A percentile compares a stretch with the other conserved stretches of the same genome.
These are phyloP conservation scores for Globisporangium cystogenes DNA, from an alignment of 352 stramenopile species.

Conservation along the genomic window DNA sequence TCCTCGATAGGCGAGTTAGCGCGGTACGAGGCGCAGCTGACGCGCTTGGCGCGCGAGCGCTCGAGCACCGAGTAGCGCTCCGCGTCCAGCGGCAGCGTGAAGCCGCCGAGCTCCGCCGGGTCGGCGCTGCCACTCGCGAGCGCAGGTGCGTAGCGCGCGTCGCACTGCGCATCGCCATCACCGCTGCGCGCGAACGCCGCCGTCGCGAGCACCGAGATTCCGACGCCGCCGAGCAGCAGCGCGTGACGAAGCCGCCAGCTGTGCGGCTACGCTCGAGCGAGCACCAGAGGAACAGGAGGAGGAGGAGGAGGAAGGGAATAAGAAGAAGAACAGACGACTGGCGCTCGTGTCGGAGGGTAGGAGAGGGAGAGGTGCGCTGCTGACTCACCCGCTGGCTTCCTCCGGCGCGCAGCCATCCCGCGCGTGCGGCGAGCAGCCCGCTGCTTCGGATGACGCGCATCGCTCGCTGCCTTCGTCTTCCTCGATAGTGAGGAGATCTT, in stretches of 20 bases:
- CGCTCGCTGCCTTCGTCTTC: background rate
- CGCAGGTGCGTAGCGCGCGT: slow-evolving; percentile 39
- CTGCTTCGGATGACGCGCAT: background rate
- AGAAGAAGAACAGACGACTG: background rate
- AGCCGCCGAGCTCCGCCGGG: slow-evolving; percentile 23
- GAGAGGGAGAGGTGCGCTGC: background rate
- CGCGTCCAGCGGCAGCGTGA: slow-evolving; percentile 48
- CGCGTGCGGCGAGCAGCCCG: background rate
- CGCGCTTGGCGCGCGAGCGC: slow-evolving; percentile 38
- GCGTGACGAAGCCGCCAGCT: slow-evolving; percentile 22
- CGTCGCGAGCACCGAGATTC: slow-evolving; percentile 35
- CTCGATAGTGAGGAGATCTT: too few relatives aligned
- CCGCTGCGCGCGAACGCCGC: slow-evolving; percentile 2
- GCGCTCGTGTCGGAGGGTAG: background rate
- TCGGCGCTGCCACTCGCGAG: slow-evolving; percentile 18
- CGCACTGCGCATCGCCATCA: slow-evolving; percentile 33
- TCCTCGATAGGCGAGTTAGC: slow-evolving; percentile 78
- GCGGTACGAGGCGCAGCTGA: slow-evolving; percentile 59
- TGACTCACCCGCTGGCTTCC: slow-evolving; percentile 25
- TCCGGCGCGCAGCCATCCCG: slow-evolving; percentile 10
- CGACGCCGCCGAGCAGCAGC: slow-evolving; percentile 40
- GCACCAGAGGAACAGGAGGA: too few relatives aligned
- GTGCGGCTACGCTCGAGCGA: background rate
- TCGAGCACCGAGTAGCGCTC: slow-evolving; percentile 37
- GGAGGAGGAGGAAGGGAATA: too few relatives aligned